These are phyloP conservation scores for Spathaspora sp. DNA, from an alignment of 1,139 yeast species.

Conservation along the genomic window DNA sequence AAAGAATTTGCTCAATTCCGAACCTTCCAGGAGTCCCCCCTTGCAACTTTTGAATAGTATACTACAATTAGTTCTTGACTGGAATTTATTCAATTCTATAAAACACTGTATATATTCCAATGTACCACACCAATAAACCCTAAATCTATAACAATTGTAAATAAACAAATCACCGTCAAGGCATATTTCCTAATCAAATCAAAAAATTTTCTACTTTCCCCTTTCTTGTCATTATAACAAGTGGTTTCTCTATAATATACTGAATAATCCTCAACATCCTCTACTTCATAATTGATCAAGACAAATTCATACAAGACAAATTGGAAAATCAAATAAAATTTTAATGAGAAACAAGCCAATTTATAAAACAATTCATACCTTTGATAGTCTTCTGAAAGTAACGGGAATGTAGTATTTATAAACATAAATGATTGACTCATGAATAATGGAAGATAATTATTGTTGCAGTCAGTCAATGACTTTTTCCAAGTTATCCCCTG, in stretches of 20 bases:
- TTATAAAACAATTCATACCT: constrained; percentile 5
- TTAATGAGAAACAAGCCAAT: constrained; percentile 8
- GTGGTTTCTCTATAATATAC: constrained; percentile 5
- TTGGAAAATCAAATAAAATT: constrained; percentile 13
- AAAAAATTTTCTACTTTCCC: background rate
- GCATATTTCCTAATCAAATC: background rate
- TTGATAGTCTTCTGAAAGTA: background rate
- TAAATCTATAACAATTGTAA: constrained; percentile 4
- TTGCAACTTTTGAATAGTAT: background rate
- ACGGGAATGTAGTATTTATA: constrained; percentile 9
- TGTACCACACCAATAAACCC: background rate
- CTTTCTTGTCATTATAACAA: background rate
- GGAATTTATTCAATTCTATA: too few relatives aligned
- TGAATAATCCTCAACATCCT: constrained; percentile 6
- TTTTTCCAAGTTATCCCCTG: constrained; percentile 1
- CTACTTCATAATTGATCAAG: constrained; percentile 13
- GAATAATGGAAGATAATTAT: constrained; percentile 13
- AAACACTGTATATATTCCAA: background rate
- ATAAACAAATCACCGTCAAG: constrained; percentile 1
- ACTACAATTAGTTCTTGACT: background rate
- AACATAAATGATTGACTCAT: constrained; percentile 13
- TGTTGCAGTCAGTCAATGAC: constrained; percentile 11
- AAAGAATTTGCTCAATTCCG: too few relatives aligned
- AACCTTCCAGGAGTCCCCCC: too few relatives aligned
- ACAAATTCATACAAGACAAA: constrained; percentile 20